phyloP scores from a whole-genome alignment of 345 rosid genomes.

The Salix brachista region DNA sequence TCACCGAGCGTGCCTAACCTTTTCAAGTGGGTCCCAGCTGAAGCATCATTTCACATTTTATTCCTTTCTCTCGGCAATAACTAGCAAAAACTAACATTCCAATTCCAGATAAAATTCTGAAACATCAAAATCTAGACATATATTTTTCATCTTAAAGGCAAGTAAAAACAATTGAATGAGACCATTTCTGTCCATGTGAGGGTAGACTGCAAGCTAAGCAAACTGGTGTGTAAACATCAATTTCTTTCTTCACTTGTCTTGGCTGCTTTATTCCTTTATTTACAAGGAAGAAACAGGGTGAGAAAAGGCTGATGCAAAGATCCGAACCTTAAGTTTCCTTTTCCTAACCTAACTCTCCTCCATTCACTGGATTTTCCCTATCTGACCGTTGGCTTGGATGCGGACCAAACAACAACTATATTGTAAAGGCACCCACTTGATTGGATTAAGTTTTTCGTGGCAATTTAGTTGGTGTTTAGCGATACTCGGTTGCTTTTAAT shows the following conservation, averaged over 20 bases:
- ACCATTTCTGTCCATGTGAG: slow-evolving; percentile 8
- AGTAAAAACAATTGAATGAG: not conserved
- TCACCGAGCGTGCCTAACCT: slow-evolving; percentile 11
- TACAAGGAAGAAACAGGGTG: slow-evolving; percentile 32
- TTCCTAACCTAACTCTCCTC: slow-evolving; percentile 45
- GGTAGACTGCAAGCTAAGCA: slow-evolving; percentile 62
- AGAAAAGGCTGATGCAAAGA: slow-evolving; percentile 22
- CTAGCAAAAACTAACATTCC: slow-evolving; percentile 7
- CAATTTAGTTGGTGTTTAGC: slow-evolving; percentile 1
- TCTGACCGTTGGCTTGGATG: slow-evolving; percentile 53
- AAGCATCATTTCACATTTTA: slow-evolving; percentile 19
- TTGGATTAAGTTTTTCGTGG: slow-evolving; percentile 5
- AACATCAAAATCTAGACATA: slow-evolving; percentile 4
- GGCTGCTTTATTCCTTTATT: slow-evolving; percentile 42
- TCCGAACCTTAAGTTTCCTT: slow-evolving; percentile 35
- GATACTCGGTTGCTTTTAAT: not conserved
- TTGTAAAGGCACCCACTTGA: slow-evolving; percentile 18
- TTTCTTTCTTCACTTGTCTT: slow-evolving; percentile 18
- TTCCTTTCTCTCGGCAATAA: not conserved
- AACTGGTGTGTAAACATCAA: slow-evolving; percentile 16
- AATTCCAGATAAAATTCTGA: not conserved
- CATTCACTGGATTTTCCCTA: slow-evolving; percentile 32
- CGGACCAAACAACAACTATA: slow-evolving; percentile 36
- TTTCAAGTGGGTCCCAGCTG: slow-evolving; percentile 26
- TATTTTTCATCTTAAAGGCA: slow-evolving; percentile 1